Conservation (phyloP, 192 early-diverging fungal genomes). For the Backusella tuberculispora region DNA sequence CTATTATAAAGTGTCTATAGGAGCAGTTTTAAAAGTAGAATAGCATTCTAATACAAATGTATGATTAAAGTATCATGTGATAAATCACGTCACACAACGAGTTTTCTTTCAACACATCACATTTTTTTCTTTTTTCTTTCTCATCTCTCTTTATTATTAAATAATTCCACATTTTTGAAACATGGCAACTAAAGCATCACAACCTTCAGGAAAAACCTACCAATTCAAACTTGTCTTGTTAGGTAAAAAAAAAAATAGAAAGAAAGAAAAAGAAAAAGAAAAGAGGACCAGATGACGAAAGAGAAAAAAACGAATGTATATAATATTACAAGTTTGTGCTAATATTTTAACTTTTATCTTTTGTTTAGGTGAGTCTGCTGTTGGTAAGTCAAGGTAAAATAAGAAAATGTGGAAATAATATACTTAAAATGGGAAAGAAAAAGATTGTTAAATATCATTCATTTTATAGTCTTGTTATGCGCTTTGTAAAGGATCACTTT, state of each 20-base stretch:
- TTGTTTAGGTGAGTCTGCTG: slow-evolving; percentile 60
- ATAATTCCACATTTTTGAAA: not conserved
- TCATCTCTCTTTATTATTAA: slow-evolving; percentile 6
- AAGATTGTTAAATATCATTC: not conserved
- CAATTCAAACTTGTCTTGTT: slow-evolving; percentile 95
- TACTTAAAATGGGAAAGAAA: not conserved
- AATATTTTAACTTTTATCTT: not conserved
- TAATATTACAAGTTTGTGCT: too few species aligned
- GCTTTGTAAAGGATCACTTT: slow-evolving; percentile 91
- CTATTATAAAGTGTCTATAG: too few species aligned
- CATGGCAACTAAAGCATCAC: slow-evolving; percentile 18
- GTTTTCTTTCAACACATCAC: not conserved
- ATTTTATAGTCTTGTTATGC: slow-evolving; percentile 65
- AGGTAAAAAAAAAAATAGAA: slow-evolving; percentile 50
- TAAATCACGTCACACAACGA: not conserved
- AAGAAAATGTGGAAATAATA: not conserved
- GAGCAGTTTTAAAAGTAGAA: too few species aligned
- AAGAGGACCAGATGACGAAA: slow-evolving; percentile 5
- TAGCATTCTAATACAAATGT: too few species aligned
- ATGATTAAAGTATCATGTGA: not conserved
- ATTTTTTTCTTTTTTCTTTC: not conserved
- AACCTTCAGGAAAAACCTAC: slow-evolving; percentile 62
- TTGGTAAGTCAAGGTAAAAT: slow-evolving; percentile 67
- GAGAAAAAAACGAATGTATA: not conserved
- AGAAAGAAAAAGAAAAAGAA: not conserved